phyloP scores from a whole-genome alignment of 108 stramenopile species.

The Phaeodactylum tricornutum region DNA sequence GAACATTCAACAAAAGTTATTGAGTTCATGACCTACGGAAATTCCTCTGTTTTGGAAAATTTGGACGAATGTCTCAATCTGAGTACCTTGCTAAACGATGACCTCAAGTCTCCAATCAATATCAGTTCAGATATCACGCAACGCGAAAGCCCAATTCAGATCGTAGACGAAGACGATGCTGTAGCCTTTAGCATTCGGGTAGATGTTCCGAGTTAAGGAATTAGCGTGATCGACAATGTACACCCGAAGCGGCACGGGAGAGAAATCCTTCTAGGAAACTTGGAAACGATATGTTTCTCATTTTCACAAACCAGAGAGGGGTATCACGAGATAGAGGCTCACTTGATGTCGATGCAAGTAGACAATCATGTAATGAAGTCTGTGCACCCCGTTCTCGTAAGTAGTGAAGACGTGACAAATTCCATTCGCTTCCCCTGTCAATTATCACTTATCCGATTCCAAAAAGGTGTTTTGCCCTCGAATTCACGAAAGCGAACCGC shows the following conservation, averaged over 20 bases:
- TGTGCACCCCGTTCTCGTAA: slow-evolving; percentile 61
- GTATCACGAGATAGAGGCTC: slow-evolving; percentile 62
- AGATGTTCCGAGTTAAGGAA: slow-evolving; percentile 30
- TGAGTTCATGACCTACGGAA: slow-evolving; percentile 32
- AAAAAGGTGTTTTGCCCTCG: slow-evolving; percentile 37
- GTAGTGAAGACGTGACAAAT: too few species aligned
- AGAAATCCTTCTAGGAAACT: slow-evolving; percentile 50
- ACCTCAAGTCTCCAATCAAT: not conserved
- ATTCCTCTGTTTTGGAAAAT: not conserved
- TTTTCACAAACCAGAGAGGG: slow-evolving; percentile 64
- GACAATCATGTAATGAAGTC: slow-evolving; percentile 70
- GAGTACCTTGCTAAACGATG: too few species aligned
- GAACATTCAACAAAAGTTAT: slow-evolving; percentile 70
- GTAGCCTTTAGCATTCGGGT: slow-evolving; percentile 34
- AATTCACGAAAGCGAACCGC: slow-evolving; percentile 32
- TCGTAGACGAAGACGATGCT: slow-evolving; percentile 32
- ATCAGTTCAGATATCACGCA: not conserved
- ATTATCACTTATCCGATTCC: too few species aligned
- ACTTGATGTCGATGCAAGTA: slow-evolving; percentile 41
- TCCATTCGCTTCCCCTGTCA: too few species aligned
- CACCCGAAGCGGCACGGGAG: slow-evolving; percentile 23
- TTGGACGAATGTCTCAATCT: too few species aligned
- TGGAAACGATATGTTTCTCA: slow-evolving; percentile 23
- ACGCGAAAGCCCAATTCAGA: not conserved
- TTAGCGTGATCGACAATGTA: slow-evolving; percentile 62